Conservation (phyloP, 768 basidiomycete genomes). For the Pulveroboletus sp. region DNA sequence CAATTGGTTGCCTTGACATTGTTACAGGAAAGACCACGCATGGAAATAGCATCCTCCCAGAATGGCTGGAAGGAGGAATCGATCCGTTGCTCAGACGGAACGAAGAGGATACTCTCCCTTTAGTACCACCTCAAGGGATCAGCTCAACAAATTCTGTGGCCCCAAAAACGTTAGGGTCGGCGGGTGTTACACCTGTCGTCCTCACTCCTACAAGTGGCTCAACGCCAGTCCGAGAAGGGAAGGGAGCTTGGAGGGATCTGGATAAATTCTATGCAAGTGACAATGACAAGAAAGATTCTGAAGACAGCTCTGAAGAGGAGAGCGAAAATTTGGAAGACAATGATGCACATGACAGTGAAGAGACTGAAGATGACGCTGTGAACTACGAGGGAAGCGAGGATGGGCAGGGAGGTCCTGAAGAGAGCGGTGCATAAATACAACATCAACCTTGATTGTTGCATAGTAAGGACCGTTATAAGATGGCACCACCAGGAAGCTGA, state of each 20-base stretch:
- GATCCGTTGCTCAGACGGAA: conserved; percentile 73
- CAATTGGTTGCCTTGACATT: conserved; percentile 66
- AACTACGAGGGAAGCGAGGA: conserved; percentile 18
- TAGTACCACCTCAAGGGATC: conserved; percentile 37
- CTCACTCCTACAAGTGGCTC: conserved; percentile 54
- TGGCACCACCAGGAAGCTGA: conserved; percentile 43
- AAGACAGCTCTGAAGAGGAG: conserved; percentile 26
- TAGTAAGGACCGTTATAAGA: conserved; percentile 28
- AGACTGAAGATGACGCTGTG: conserved; percentile 27
- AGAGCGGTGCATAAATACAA: conserved; percentile 11
- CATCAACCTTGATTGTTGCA: conserved; percentile 7
- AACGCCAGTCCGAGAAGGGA: conserved; percentile 44
- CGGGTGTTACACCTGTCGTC: conserved; percentile 44
- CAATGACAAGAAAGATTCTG: conserved; percentile 33
- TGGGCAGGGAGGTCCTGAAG: conserved; percentile 18
- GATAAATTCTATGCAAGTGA: conserved; percentile 71
- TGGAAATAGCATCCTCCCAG: conserved; percentile 52
- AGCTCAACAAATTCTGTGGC: conserved; percentile 34
- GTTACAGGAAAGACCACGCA: conserved; percentile 54
- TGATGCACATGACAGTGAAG: conserved; percentile 26
- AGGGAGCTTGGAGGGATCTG: conserved; percentile 54
- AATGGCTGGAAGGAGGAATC: conserved; percentile 87
- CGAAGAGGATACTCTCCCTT: conserved; percentile 47
- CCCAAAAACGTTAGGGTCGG: conserved; percentile 29
- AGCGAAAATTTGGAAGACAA: conserved; percentile 32